Percentiles rank a stretch among this genome's conserved stretches.
phyloP scores from a whole-genome alignment of 257 asterid species.

The Salvia hispanica region DNA sequence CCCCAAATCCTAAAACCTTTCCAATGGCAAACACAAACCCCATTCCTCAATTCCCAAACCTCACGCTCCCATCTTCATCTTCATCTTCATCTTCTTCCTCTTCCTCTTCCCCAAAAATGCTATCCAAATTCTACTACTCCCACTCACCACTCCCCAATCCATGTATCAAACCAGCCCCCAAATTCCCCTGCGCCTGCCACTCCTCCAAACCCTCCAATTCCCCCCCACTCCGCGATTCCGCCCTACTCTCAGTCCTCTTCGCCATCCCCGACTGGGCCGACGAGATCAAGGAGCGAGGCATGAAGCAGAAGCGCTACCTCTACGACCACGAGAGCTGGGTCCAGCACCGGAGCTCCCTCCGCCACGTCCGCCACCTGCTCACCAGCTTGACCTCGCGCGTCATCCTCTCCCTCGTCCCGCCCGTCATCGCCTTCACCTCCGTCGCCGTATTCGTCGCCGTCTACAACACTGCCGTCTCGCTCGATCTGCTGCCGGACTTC shows the following conservation, averaged over 20 bases:
- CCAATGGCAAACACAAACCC: neutral
- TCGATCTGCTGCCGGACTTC: conserved; percentile 74
- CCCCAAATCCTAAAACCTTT: neutral
- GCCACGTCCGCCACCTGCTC: conserved; percentile 72
- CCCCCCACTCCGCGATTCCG: conserved; percentile 32
- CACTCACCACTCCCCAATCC: conserved; percentile 30
- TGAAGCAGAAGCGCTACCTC: conserved; percentile 59
- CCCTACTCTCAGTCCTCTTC: conserved; percentile 46
- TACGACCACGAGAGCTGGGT: conserved; percentile 78
- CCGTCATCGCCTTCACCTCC: conserved; percentile 74
- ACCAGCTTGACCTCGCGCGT: conserved; percentile 78
- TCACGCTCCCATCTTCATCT: conserved; percentile 37
- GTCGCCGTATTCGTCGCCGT: conserved; percentile 65
- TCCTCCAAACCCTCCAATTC: conserved; percentile 39
- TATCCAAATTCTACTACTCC: conserved; percentile 39
- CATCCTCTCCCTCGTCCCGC: conserved; percentile 77
- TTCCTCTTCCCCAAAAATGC: conserved; percentile 37
- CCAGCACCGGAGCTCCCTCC: conserved; percentile 72
- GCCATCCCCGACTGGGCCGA: conserved; percentile 87
- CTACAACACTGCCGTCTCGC: conserved; percentile 69
- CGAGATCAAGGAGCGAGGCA: conserved; percentile 55
- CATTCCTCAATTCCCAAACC: conserved; percentile 40
- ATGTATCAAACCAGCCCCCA: conserved; percentile 35
- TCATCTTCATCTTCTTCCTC: conserved; percentile 39
- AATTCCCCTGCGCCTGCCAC: conserved; percentile 42